Evolutionary conservation across 2,329 filamentous ascomycete genomes (phyloP).

Genomic region (Pyrenochaeta sp.): DNA sequence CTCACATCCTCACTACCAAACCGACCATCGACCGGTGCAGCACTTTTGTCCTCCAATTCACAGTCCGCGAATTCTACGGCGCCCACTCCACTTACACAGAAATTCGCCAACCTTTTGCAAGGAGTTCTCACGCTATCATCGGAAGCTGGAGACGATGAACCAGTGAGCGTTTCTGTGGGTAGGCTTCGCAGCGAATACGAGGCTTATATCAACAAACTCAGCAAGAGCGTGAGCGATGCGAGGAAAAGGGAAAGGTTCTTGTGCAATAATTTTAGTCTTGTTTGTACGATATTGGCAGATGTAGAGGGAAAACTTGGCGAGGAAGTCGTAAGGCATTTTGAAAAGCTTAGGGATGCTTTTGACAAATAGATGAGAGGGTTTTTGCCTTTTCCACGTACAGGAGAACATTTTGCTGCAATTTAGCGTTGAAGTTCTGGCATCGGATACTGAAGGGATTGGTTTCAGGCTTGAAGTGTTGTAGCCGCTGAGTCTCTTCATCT

Average conservation of each 20-base stretch:
- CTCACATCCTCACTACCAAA: slow-evolving; percentile 54
- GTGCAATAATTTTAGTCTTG: slow-evolving; percentile 93
- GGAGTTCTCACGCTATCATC: slow-evolving; percentile 82
- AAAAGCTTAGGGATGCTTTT: slow-evolving; percentile 60
- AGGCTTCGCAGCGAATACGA: slow-evolving; percentile 84
- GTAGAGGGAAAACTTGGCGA: slow-evolving; percentile 73
- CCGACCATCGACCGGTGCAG: slow-evolving; percentile 42
- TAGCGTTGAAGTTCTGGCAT: too few species aligned
- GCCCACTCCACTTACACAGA: slow-evolving; percentile 89
- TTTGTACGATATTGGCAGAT: slow-evolving; percentile 86
- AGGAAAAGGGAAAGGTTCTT: slow-evolving; percentile 87
- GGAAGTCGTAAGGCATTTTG: slow-evolving; percentile 80
- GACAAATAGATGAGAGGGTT: slow-evolving; percentile 31
- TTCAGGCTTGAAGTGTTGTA: too few species aligned
- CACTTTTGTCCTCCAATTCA: slow-evolving; percentile 45
- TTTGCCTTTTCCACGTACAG: too few species aligned
- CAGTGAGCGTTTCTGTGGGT: slow-evolving; percentile 80
- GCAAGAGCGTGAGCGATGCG: slow-evolving; percentile 76
- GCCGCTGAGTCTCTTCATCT: too few species aligned
- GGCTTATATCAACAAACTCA: slow-evolving; percentile 78
- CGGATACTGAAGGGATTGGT: too few species aligned
- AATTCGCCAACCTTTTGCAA: slow-evolving; percentile 92
- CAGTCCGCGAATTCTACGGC: slow-evolving; percentile 71
- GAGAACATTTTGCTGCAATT: too few species aligned
- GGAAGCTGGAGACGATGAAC: slow-evolving; percentile 95